phyloP scores from a whole-genome alignment of 176 grass and related monocot species.

The Triticum monococcum region DNA sequence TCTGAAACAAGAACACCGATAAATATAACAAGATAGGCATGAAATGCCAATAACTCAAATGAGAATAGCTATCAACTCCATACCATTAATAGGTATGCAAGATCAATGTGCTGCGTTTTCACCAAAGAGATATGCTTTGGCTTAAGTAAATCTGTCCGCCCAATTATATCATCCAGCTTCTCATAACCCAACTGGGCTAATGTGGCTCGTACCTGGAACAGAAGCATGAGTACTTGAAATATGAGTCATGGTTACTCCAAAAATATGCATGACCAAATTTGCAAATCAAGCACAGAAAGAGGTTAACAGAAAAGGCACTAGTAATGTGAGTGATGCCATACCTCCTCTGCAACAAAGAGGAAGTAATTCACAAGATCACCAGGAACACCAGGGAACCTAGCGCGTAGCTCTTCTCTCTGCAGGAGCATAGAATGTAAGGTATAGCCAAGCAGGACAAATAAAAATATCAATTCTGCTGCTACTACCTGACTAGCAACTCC shows the following conservation, averaged over 20 bases:
- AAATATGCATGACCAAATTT: not conserved
- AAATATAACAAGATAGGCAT: slow-evolving; percentile 37
- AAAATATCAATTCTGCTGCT: slow-evolving; percentile 32
- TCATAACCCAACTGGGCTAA: slow-evolving; percentile 95
- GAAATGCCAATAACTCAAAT: slow-evolving; percentile 19
- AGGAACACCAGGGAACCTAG: slow-evolving; percentile 99
- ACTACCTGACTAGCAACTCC: slow-evolving; percentile 99
- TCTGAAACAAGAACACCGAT: slow-evolving; percentile 48
- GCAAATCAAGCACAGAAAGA: slow-evolving; percentile 3
- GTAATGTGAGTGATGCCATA: slow-evolving; percentile 30
- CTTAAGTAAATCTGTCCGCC: slow-evolving; percentile 81
- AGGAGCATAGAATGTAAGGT: slow-evolving; percentile 38
- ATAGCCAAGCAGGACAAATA: slow-evolving; percentile 29
- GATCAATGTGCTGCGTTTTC: slow-evolving; percentile 96
- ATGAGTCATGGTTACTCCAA: not conserved
- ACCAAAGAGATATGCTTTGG: slow-evolving; percentile 83
- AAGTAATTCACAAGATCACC: slow-evolving; percentile 99
- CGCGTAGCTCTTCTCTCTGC: slow-evolving; percentile 98
- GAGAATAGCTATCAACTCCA: slow-evolving; percentile 30
- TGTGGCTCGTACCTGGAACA: slow-evolving; percentile 76
- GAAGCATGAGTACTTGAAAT: slow-evolving; percentile 25
- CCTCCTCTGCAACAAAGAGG: slow-evolving; percentile 98
- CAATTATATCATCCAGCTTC: slow-evolving; percentile 96
- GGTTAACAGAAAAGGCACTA: slow-evolving; percentile 21
- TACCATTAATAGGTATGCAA: slow-evolving; percentile 80